Evolutionary conservation across 140 eudicot genomes (phyloP), one percentile per base, ranked within the genome.

Genomic region (Stevia rebaudiana): DNA sequence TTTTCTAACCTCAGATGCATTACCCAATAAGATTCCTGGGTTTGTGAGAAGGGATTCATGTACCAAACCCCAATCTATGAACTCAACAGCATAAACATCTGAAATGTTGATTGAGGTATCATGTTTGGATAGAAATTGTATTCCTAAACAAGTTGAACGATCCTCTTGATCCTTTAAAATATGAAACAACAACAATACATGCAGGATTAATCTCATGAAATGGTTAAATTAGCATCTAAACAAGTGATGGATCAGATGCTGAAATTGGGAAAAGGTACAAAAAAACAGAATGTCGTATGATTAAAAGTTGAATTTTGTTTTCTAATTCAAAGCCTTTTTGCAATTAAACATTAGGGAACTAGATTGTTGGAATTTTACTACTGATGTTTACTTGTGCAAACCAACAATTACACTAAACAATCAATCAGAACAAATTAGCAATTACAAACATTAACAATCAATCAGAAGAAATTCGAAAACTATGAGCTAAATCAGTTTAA

Each of bases 31-130:
- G 72, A 81, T 78, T 40, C 80, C 84, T 1, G 84, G 80, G 67
- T 74, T 82, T 67, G 87, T 58, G 71, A 73, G 71, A 70, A 69
- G 74, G 42, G 89, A 68, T 60, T 78, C 82, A 61, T 80, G 86
- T 11, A 86, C 76, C 66, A 77, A 78, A 39, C 95, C 95, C 83
- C 84, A 79, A 70, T 61, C 83, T 53, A 74, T 71, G 71, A 85
- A 82, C 83, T 87, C 88, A 42, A 81, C 91, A 25, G 89, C 84
- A 47, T 87, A 90, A 43, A 85, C 67, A 66, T 90, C 95, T 61
- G 85, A 79, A 46, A 80, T 72, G 19, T 68, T 67, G 50, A 87
- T 76, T 49, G 83, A 74, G 37, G 80, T 76, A 47, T 69, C 79
- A 37, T 63, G 77, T 48, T 72, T 76, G 25, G 97, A 59, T 46